phyloP scores from a whole-genome alignment of 805 yeast species.

The Kodamaea sagamina region DNA sequence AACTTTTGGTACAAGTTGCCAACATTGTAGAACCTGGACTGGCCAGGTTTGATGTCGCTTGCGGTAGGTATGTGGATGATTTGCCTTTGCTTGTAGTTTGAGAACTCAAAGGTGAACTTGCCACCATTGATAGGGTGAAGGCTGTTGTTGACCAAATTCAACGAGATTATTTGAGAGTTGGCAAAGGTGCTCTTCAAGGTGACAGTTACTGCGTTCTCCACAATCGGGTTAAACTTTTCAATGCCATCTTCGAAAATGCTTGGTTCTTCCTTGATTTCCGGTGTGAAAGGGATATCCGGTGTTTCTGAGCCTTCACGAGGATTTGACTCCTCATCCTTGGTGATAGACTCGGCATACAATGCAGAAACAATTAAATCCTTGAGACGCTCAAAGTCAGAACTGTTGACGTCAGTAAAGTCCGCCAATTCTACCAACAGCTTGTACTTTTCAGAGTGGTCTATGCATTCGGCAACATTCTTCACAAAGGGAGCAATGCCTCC shows the following conservation, averaged over 20 bases:
- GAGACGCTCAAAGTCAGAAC: slow-evolving; percentile 23
- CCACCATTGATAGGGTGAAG: slow-evolving; percentile 28
- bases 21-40: slow-evolving; percentile 30
- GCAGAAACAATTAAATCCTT: slow-evolving; percentile 19
- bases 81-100: slow-evolving; percentile 17
- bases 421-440: slow-evolving; percentile 21
- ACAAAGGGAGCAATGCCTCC: slow-evolving; percentile 22
- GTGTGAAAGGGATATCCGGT: not conserved
- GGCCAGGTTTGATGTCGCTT: slow-evolving; percentile 25
- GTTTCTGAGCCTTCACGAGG: not conserved
- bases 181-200: slow-evolving; percentile 11
- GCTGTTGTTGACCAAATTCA: slow-evolving; percentile 28
- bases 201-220: slow-evolving; percentile 2
- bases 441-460: slow-evolving; percentile 27
- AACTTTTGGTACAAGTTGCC: slow-evolving; percentile 20
- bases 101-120: slow-evolving; percentile 31
- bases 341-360: slow-evolving; percentile 11
- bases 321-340: not conserved
- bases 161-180: slow-evolving; percentile 23
- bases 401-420: no score
- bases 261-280: slow-evolving; percentile 2
- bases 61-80: slow-evolving; percentile 27
- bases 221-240: slow-evolving; percentile 3
- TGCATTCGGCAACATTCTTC: slow-evolving; percentile 18
- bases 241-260: slow-evolving; percentile 6